Evolutionary conservation across 768 basidiomycete species (phyloP).

Genomic region (Chalciporus sphaerocephalus): DNA sequence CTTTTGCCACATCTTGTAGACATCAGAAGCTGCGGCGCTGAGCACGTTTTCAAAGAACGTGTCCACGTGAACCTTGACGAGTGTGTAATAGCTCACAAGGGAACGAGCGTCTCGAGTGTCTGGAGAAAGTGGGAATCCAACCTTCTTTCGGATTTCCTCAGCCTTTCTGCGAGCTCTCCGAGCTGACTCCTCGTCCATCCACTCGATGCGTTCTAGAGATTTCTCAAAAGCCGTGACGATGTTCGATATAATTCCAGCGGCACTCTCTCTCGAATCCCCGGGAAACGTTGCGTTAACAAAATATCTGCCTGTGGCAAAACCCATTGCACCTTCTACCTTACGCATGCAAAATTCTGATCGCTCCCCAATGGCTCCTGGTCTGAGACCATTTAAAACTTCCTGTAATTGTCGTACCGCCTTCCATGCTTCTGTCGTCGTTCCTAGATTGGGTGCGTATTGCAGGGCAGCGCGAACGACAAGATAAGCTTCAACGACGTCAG

Average conservation of each 20-base stretch:
- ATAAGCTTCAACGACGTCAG: slow-evolving; percentile 81
- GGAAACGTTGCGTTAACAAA: slow-evolving; percentile 84
- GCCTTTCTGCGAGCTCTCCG: slow-evolving; percentile 83
- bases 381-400: slow-evolving; percentile 76
- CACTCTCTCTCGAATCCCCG: slow-evolving; percentile 73
- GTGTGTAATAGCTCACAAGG: slow-evolving; percentile 68
- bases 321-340: slow-evolving; percentile 66
- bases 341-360: slow-evolving; percentile 80
- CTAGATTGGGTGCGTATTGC: slow-evolving; percentile 64
- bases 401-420: slow-evolving; percentile 64
- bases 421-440: slow-evolving; percentile 73
- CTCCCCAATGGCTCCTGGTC: slow-evolving; percentile 80
- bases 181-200: slow-evolving; percentile 89
- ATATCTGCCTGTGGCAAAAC: slow-evolving; percentile 86
- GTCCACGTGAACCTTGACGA: slow-evolving; percentile 58
- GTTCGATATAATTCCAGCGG: slow-evolving; percentile 76
- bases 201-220: slow-evolving; percentile 68
- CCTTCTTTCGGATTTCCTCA: slow-evolving; percentile 59
- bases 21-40: slow-evolving; percentile 51
- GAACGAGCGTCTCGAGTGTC: slow-evolving; percentile 69
- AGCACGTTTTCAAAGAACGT: slow-evolving; percentile 86
- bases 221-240: slow-evolving; percentile 80
- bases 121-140: slow-evolving; percentile 89
- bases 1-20: slow-evolving; percentile 67
- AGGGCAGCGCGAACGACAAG: slow-evolving; percentile 75